phyloP scores from a whole-genome alignment of 2,329 filamentous ascomycete species.

The Aspergillus spinulosporus region DNA sequence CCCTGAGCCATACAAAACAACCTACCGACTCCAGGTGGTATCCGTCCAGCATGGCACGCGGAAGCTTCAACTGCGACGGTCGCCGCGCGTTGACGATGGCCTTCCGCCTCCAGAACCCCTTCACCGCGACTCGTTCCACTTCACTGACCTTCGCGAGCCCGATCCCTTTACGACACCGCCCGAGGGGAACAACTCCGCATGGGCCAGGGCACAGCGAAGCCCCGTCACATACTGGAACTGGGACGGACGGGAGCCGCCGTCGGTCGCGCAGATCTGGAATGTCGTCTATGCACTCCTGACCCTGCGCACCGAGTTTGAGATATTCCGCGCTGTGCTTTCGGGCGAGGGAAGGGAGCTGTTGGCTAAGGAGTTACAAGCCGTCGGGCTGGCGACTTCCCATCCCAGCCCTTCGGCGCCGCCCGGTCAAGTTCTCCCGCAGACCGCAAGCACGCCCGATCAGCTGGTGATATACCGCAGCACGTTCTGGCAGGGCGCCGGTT shows the following conservation, averaged over 20 bases:
- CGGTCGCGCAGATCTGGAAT: constrained; percentile 40
- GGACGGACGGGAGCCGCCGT: constrained; percentile 29
- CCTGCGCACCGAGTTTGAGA: constrained; percentile 32
- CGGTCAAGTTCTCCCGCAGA: constrained; percentile 33
- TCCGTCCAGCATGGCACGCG: constrained; percentile 17
- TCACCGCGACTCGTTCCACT: constrained; percentile 32
- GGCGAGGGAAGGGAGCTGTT: constrained; percentile 31
- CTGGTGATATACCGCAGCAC: constrained; percentile 54
- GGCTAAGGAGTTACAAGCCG: constrained; percentile 32
- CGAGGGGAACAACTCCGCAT: constrained; percentile 39
- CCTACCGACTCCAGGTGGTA: constrained; percentile 21
- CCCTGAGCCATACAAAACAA: constrained; percentile 24
- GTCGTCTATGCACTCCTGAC: constrained; percentile 40
- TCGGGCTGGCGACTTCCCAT: constrained; percentile 48
- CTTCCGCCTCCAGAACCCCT: constrained; percentile 26
- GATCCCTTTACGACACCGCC: constrained; percentile 23
- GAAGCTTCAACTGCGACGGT: constrained; percentile 23
- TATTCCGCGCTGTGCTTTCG: constrained; percentile 35
- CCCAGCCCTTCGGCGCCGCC: constrained; percentile 45
- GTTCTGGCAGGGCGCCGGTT: constrained; percentile 70
- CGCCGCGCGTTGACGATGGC: constrained; percentile 22
- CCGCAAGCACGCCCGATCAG: constrained; percentile 39
- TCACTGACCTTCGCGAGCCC: constrained; percentile 30
- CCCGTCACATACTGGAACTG: constrained; percentile 35
- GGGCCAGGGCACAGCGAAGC: constrained; percentile 36